Evolutionary conservation across 495 filamentous ascomycete species (phyloP).

Genomic region (Xylaria intraflava): DNA sequence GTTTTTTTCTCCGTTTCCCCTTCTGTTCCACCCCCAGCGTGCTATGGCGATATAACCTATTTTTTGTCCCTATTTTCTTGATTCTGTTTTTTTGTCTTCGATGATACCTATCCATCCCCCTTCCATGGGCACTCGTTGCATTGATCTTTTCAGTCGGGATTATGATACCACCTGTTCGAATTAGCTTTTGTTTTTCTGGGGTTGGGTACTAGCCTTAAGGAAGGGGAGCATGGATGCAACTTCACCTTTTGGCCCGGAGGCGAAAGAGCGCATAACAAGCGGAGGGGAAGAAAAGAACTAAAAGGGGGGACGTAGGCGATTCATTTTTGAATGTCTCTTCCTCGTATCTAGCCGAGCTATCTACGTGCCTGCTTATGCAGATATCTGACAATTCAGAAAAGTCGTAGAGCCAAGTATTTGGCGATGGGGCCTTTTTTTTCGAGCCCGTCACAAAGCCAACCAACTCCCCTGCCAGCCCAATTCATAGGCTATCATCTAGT

Average conservation of each 20-base stretch:
- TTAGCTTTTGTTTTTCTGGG: not conserved
- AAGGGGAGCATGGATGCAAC: too few species aligned
- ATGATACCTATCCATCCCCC: too few species aligned
- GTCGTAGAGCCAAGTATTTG: too few species aligned
- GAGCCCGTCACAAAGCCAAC: too few species aligned
- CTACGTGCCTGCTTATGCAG: not conserved
- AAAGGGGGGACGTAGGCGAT: too few species aligned
- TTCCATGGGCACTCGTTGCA: constrained; percentile 10
- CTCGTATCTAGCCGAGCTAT: not conserved
- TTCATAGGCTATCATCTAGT: not conserved
- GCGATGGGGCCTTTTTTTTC: too few species aligned
- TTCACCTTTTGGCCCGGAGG: not conserved
- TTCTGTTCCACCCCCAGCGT: too few species aligned
- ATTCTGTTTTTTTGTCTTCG: constrained; percentile 2
- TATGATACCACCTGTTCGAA: constrained; percentile 13
- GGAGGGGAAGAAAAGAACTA: too few species aligned
- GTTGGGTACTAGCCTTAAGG: not conserved
- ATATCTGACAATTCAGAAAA: too few species aligned
- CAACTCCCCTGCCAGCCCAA: not conserved
- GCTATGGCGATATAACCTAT: not conserved
- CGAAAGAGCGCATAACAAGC: too few species aligned
- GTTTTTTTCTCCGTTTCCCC: not conserved
- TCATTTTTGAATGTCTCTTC: too few species aligned
- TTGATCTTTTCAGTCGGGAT: constrained; percentile 7
- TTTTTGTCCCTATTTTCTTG: not conserved